Evolutionary conservation across 129 eudicot genomes (phyloP).

Genomic region (Oenanthe sinensis): DNA sequence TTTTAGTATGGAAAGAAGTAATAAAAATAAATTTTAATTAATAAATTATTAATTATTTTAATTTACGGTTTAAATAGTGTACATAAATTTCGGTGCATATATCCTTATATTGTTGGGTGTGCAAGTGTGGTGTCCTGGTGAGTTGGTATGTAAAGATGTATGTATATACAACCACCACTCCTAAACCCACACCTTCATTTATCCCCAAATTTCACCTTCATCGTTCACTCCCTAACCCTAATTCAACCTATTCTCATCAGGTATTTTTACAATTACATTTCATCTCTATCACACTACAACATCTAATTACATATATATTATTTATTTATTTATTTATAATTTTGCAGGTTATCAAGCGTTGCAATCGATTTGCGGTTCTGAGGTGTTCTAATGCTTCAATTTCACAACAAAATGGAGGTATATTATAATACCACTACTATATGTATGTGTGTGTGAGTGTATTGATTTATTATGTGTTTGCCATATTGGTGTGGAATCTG

Average conservation of each 20-base stretch:
- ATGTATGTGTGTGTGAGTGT: background rate
- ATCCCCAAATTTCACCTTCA: slow-evolving; percentile 17
- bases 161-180: slow-evolving; percentile 4
- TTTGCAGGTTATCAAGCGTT: slow-evolving; percentile 25
- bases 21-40: too few relatives aligned
- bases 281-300: background rate
- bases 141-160: background rate
- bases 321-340: too few relatives aligned
- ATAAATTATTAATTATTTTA: too few relatives aligned
- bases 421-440: background rate
- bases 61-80: too few relatives aligned
- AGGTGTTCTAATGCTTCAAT: slow-evolving; percentile 30
- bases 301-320: background rate
- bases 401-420: slow-evolving; percentile 41
- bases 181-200: slow-evolving; percentile 1
- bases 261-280: slow-evolving; percentile 10
- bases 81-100: too few relatives aligned
- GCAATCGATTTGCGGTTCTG: slow-evolving; percentile 12
- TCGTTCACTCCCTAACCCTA: slow-evolving; percentile 1
- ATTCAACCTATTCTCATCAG: slow-evolving; percentile 1
- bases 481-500: background rate
- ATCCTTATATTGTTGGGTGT: background rate
- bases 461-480: background rate
- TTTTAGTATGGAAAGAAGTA: too few relatives aligned
- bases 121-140: background rate